A percentile compares a stretch with the other conserved stretches of the same genome.
Conservation (phyloP, 2,329 filamentous ascomycete species). For the Cladosporium sp. region DNA sequence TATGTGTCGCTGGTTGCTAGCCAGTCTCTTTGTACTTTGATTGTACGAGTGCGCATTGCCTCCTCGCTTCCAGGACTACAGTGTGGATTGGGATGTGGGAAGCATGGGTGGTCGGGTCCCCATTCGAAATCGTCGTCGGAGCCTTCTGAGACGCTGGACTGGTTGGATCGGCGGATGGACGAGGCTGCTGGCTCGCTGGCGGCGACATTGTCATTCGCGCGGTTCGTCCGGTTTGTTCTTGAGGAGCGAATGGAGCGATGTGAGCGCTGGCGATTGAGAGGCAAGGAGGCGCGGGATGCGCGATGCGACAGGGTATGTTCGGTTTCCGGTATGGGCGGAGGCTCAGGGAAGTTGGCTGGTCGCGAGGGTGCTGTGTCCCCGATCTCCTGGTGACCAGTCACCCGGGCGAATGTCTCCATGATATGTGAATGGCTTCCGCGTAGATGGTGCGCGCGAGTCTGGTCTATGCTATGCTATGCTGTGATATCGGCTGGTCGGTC, state of each 20-base stretch:
- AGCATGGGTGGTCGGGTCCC: constrained; percentile 93
- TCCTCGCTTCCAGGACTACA: constrained; percentile 73
- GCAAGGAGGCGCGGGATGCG: constrained; percentile 30
- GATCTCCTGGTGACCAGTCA: constrained; percentile 31
- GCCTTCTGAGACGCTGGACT: constrained; percentile 37
- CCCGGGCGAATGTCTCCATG: constrained; percentile 34
- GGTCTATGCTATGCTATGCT: neutral
- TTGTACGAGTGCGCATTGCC: constrained; percentile 76
- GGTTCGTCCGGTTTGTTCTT: neutral
- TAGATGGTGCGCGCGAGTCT: neutral
- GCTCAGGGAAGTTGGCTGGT: constrained; percentile 20
- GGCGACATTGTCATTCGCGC: constrained; percentile 7
- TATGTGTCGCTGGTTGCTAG: constrained; percentile 83
- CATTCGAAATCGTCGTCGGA: constrained; percentile 70
- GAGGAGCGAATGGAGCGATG: constrained; percentile 18
- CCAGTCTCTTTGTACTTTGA: constrained; percentile 86
- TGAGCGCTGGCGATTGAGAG: constrained; percentile 27
- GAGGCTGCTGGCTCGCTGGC: constrained; percentile 8
- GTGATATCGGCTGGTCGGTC: neutral
- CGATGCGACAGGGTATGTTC: constrained; percentile 17
- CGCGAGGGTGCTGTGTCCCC: constrained; percentile 19
- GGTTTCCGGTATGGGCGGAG: constrained; percentile 23
- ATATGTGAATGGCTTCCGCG: neutral
- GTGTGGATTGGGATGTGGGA: constrained; percentile 87
- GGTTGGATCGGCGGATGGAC: constrained; percentile 8